A percentile compares a stretch with the other conserved stretches of the same genome.
Conservation (phyloP, 2,329 filamentous ascomycete species). For the Sarocladium kiliense region DNA sequence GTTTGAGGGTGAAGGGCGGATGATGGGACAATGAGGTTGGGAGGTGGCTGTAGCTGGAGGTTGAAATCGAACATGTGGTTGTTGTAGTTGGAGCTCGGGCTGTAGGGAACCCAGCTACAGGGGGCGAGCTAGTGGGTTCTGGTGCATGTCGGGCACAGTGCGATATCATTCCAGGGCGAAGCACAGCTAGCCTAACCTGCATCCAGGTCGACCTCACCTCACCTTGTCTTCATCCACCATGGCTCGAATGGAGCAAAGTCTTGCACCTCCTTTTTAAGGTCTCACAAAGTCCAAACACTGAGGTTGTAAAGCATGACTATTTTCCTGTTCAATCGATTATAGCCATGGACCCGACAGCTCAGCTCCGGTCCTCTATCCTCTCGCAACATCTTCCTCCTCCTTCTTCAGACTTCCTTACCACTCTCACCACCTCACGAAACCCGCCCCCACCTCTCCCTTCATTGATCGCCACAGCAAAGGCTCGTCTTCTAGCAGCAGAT, state of each 20-base stretch:
- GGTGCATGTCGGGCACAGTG: too few species aligned
- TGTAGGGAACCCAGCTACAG: too few species aligned
- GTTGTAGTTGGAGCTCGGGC: too few species aligned
- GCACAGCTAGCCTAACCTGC: too few species aligned
- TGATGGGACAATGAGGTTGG: not conserved
- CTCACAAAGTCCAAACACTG: too few species aligned
- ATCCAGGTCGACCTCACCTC: too few species aligned
- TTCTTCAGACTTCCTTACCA: slow-evolving; percentile 55
- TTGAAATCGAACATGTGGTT: not conserved
- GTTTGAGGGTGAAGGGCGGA: not conserved
- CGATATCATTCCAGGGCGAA: too few species aligned
- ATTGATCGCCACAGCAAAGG: slow-evolving; percentile 72
- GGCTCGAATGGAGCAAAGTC: too few species aligned
- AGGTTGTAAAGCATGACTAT: too few species aligned
- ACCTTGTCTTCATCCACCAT: too few species aligned
- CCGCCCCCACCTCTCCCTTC: slow-evolving; percentile 61
- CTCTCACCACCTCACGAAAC: slow-evolving; percentile 52
- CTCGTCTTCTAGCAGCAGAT: slow-evolving; percentile 74
- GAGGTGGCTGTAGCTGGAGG: not conserved
- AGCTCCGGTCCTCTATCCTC: slow-evolving; percentile 47
- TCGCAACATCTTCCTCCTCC: slow-evolving; percentile 49
- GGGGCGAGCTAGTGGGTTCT: too few species aligned
- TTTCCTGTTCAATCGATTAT: not conserved
- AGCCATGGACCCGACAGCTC: slow-evolving; percentile 26
- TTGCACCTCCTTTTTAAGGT: too few species aligned